These are phyloP conservation scores for Eutypella sp. DNA, from an alignment of 2,329 filamentous ascomycete genomes.

Conservation along the genomic window DNA sequence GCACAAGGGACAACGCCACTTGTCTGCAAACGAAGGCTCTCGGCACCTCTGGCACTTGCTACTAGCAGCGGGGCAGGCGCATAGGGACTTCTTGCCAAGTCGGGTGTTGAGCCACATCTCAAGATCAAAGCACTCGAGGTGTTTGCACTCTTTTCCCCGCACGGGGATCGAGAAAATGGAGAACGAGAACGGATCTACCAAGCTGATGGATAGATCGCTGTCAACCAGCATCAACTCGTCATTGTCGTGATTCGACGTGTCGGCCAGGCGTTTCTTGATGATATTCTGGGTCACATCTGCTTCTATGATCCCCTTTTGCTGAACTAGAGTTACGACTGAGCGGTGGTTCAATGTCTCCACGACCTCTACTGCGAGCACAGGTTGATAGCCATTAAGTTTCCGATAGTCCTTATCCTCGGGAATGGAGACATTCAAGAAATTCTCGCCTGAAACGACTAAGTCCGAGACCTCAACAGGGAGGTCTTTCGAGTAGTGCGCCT, in stretches of 20 bases:
- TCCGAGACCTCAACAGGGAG: conserved; percentile 70
- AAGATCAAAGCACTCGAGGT: conserved; percentile 88
- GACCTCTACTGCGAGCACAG: conserved; percentile 65
- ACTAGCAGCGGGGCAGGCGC: conserved; percentile 29
- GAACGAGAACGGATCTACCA: conserved; percentile 63
- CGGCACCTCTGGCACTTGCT: conserved; percentile 32
- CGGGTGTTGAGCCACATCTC: conserved; percentile 72
- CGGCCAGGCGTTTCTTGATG: conserved; percentile 48
- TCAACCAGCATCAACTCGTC: conserved; percentile 61
- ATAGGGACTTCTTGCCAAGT: conserved; percentile 34
- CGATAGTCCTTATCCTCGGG: conserved; percentile 11
- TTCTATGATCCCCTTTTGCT: conserved; percentile 32
- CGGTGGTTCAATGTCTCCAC: conserved; percentile 51
- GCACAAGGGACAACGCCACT: conserved; percentile 87
- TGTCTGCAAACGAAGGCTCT: conserved; percentile 57
- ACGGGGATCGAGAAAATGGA: conserved; percentile 66
- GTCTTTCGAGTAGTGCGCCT: conserved; percentile 69
- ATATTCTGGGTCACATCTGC: conserved; percentile 45
- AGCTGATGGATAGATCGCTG: conserved; percentile 54
- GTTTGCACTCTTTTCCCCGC: conserved; percentile 63
- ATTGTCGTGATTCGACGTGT: conserved; percentile 36
- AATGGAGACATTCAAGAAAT: conserved; percentile 53
- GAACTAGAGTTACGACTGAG: conserved; percentile 36
- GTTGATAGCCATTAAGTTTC: conserved; percentile 31
- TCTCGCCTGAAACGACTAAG: conserved; percentile 51